Evolutionary conservation across 1,284 basidiomycete species (phyloP).

Genomic region (Naganishia sp.): DNA sequence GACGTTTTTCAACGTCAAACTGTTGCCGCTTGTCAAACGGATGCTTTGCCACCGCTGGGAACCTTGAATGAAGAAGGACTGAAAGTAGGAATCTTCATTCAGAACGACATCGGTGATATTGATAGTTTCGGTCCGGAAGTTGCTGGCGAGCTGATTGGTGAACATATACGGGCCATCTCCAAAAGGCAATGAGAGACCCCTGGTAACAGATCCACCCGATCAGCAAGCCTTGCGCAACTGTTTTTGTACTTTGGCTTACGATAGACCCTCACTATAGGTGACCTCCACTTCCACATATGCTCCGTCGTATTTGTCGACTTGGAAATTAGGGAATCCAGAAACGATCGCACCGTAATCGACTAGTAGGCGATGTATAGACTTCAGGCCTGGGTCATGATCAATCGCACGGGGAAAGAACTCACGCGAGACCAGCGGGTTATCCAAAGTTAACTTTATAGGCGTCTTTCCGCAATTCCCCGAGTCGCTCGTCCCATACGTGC

Average conservation of each 20-base stretch:
- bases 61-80: conserved; percentile 19
- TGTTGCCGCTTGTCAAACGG: background rate
- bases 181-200: conserved; percentile 3
- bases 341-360: conserved; percentile 12
- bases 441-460: too few species aligned
- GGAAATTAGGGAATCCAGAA: conserved; percentile 4
- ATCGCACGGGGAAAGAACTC: too few species aligned
- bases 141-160: conserved; percentile 11
- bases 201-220: background rate
- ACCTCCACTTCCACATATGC: conserved; percentile 8
- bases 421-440: too few species aligned
- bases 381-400: too few species aligned
- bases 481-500: too few species aligned
- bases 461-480: too few species aligned
- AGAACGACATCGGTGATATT: conserved; percentile 14
- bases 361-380: background rate
- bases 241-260: background rate
- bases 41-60: conserved; percentile 21
- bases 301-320: background rate
- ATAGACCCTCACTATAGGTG: conserved; percentile 13
- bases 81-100: background rate
- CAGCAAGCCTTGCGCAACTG: background rate
- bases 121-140: conserved; percentile 6
- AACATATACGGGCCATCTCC: conserved; percentile 18
- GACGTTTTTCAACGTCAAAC: background rate